Conservation (phyloP, 495 filamentous ascomycete species). For the Aspergillus mulundensis region DNA sequence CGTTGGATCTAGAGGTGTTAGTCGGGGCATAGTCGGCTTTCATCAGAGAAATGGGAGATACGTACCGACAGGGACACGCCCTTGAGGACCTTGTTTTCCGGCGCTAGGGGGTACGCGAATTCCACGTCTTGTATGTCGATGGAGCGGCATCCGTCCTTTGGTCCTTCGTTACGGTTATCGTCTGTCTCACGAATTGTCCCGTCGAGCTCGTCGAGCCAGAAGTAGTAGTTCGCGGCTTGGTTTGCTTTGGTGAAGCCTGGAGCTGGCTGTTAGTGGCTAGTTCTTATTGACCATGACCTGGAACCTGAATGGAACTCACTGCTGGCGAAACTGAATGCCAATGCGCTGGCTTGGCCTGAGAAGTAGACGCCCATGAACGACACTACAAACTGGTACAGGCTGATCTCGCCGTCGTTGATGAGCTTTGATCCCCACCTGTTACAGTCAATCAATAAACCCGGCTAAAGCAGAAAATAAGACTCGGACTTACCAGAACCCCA, state of each 20-base stretch:
- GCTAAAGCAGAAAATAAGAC: too few species aligned
- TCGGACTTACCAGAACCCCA: constrained; percentile 55
- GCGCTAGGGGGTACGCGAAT: constrained; percentile 77
- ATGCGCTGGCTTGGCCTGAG: constrained; percentile 43
- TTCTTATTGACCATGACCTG: too few species aligned
- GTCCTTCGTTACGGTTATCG: constrained; percentile 72
- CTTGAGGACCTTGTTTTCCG: constrained; percentile 70
- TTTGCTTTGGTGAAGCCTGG: constrained; percentile 1
- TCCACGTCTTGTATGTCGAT: constrained; percentile 76
- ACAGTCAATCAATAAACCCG: not conserved
- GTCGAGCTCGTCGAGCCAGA: constrained; percentile 60
- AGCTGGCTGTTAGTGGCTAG: not conserved
- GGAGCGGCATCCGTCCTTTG: constrained; percentile 53
- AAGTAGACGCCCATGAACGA: constrained; percentile 53
- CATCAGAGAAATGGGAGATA: not conserved
- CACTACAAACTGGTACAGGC: constrained; percentile 46
- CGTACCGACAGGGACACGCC: constrained; percentile 65
- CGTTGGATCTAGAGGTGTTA: constrained; percentile 31
- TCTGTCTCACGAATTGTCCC: constrained; percentile 74
- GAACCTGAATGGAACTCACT: constrained; percentile 16
- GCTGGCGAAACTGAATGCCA: constrained; percentile 36
- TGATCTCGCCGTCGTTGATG: constrained; percentile 38
- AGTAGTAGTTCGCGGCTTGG: not conserved
- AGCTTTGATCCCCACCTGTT: constrained; percentile 24
- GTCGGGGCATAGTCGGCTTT: not conserved